Conservation (phyloP, 2,329 filamentous ascomycete genomes). For the Claviceps sp. region DNA sequence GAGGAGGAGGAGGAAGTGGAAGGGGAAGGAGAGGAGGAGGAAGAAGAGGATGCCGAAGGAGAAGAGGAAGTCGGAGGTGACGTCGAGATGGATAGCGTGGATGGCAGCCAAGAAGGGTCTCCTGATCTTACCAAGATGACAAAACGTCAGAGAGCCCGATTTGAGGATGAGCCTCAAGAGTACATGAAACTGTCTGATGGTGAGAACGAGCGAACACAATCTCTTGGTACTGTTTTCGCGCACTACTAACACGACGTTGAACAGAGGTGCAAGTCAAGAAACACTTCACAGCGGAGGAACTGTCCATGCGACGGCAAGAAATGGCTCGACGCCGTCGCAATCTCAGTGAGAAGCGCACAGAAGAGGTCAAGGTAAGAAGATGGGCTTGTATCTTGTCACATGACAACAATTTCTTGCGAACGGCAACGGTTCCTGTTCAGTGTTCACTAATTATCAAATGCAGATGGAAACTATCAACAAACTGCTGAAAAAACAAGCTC, state of each 20-base stretch:
- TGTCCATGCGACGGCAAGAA: constrained; percentile 48
- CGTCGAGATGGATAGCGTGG: constrained; percentile 28
- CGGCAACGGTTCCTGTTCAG: neutral
- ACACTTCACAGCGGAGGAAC: constrained; percentile 45
- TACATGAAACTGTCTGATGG: constrained; percentile 49
- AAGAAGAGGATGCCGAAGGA: constrained; percentile 17
- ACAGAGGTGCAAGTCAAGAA: constrained; percentile 52
- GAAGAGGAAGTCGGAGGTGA: constrained; percentile 24
- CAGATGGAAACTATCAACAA: constrained; percentile 89
- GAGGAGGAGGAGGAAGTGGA: constrained; percentile 17
- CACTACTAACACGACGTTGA: constrained; percentile 5
- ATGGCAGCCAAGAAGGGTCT: constrained; percentile 34
- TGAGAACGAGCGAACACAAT: constrained; percentile 16
- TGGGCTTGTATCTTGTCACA: neutral
- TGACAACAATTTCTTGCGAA: too few species aligned
- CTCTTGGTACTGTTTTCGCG: neutral
- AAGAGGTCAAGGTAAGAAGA: constrained; percentile 44
- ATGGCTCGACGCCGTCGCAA: constrained; percentile 49
- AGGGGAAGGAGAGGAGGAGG: neutral
- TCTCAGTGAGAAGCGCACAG: constrained; percentile 50
- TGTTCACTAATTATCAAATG: neutral
- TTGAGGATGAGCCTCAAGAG: constrained; percentile 40
- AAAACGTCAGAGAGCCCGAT: constrained; percentile 44
- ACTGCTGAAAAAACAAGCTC: constrained; percentile 72
- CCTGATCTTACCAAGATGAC: constrained; percentile 48